Conservation (phyloP, 192 early-diverging fungal species). For the Coemansia sp. region DNA sequence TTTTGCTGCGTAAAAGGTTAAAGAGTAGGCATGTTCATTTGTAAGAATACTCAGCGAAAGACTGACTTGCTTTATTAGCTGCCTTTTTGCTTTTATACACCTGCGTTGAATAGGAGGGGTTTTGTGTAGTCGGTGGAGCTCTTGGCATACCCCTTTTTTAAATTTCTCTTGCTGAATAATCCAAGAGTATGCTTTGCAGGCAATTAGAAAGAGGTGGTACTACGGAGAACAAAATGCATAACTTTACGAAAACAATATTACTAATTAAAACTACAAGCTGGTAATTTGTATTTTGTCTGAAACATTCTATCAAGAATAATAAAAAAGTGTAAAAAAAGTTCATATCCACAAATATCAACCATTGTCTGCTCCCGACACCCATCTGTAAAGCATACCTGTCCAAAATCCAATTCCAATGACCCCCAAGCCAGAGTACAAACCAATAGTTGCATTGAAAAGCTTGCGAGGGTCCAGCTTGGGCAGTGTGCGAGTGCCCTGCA, state of each 20-base stretch:
- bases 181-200: too few relatives aligned
- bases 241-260: too few relatives aligned
- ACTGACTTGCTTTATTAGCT: background rate
- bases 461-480: slow-evolving; percentile 6
- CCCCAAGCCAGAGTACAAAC: slow-evolving; percentile 1
- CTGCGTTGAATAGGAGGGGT: too few relatives aligned
- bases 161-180: too few relatives aligned
- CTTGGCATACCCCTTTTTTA: too few relatives aligned
- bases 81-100: background rate
- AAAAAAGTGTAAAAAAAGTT: background rate
- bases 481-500: slow-evolving; percentile 1
- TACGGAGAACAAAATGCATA: too few relatives aligned
- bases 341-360: background rate
- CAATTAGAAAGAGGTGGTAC: too few relatives aligned
- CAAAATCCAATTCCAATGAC: slow-evolving; percentile 3
- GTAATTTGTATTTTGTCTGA: too few relatives aligned
- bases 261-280: too few relatives aligned
- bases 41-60: background rate
- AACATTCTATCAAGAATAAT: background rate
- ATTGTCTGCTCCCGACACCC: background rate
- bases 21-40: background rate
- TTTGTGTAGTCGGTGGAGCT: too few relatives aligned
- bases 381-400: background rate
- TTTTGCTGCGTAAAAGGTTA: background rate
- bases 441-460: slow-evolving; percentile 10